Evolutionary conservation across 2,329 filamentous ascomycete species (phyloP).

Genomic region (Arachnopeziza araneosa): DNA sequence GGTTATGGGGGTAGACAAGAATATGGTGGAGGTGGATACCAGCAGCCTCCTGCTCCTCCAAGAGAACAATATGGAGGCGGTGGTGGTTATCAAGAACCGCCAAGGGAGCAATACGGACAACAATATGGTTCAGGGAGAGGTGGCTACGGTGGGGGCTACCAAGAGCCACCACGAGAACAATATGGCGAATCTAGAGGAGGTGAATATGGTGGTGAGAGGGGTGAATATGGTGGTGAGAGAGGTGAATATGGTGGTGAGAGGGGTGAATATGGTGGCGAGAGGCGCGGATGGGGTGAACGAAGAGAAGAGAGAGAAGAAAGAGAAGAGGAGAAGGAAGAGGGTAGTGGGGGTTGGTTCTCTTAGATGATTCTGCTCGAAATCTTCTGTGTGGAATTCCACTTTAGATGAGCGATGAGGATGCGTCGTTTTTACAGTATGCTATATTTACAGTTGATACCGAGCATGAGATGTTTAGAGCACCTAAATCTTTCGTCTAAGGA

Average conservation of each 20-base stretch:
- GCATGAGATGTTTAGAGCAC: too few species aligned
- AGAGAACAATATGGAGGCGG: constrained; percentile 5
- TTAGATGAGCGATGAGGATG: too few species aligned
- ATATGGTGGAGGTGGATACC: background rate
- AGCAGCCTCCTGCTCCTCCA: too few species aligned
- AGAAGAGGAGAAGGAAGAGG: constrained; percentile 8
- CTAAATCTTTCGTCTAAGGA: too few species aligned
- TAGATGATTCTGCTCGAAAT: constrained; percentile 23
- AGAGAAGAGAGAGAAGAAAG: constrained; percentile 7
- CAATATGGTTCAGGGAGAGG: background rate
- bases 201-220: constrained; percentile 8
- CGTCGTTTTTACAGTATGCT: too few species aligned
- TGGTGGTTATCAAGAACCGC: constrained; percentile 13
- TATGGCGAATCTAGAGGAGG: constrained; percentile 7
- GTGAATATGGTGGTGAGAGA: constrained; percentile 9
- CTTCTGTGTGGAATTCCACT: too few species aligned
- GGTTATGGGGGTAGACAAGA: background rate
- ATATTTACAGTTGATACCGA: too few species aligned
- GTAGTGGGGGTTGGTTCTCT: constrained; percentile 16
- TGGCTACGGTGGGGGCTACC: constrained; percentile 4
- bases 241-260: constrained; percentile 6
- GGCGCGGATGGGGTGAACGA: constrained; percentile 3
- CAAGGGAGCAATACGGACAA: constrained; percentile 3
- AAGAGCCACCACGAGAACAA: constrained; percentile 2
- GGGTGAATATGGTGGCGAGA: constrained; percentile 4